Evolutionary conservation across 345 rosid genomes (phyloP), one percentile per base, ranked within the genome.

Genomic region (Geranium brycei): DNA sequence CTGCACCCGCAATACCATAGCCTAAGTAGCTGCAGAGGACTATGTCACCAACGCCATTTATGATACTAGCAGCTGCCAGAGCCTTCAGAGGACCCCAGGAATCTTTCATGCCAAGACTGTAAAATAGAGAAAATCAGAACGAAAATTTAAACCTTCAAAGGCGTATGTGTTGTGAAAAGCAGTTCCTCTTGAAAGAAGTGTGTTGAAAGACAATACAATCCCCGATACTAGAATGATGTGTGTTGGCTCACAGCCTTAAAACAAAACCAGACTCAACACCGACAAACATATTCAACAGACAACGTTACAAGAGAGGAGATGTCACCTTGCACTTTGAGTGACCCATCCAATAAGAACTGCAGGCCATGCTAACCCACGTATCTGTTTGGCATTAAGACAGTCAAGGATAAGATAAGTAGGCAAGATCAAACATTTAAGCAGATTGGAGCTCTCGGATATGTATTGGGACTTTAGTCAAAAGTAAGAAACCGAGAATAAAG

Each of bases 51-150:
- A 76, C 58, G 59, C 69, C 77, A 76, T 81, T 76, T 51, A 81
- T 55, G 51, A 67, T 31, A 58, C 72, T 76, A 14, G 81, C 76
- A 69, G 69, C 70, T 59, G 64, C 77, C 72, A 79, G 72, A 31
- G 85, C 82, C 70, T 81, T 79, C 66, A 81, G 32, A 35, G 85
- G 83, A 30, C 76, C 82, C 81, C 65, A 69, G 1, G 79, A 78
- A 57, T 81, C 85, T 72, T 74, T 78, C 83, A 76, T 78, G 61
- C 81, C 81, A 59, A 79, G 81, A 71, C 85, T 81, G 68, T 10
- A 38, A 62, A 69, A 32, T 35, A 35, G 35, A 47, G 17, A 62
- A 35, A 51, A 64, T 35, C 14, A 57, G 28, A 35, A n/a, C 31
- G 19, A 17, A 62, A 62, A n/a, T 3, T 47, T 47, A 47, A 47